A percentile compares a stretch with the other conserved stretches of the same genome.
Conservation (phyloP, 768 basidiomycete species). For the Kwoniella sp. region DNA sequence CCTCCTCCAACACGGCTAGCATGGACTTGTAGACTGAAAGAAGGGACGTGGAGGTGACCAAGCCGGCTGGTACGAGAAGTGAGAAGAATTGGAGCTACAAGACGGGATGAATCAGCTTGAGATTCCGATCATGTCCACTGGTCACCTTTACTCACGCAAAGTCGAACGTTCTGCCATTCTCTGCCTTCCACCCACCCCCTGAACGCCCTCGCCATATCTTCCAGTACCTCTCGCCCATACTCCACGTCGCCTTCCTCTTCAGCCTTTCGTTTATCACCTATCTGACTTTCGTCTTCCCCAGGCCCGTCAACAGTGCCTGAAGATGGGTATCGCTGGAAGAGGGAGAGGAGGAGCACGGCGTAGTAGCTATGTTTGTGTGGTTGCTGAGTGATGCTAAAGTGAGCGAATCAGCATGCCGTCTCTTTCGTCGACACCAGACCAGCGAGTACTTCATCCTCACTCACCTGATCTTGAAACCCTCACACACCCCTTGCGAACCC, state of each 20-base stretch:
- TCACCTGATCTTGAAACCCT: constrained; percentile 50
- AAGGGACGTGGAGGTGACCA: constrained; percentile 75
- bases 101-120: constrained; percentile 12
- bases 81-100: constrained; percentile 97
- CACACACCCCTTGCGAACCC: constrained; percentile 43
- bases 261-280: constrained; percentile 51
- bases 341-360: constrained; percentile 68
- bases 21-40: constrained; percentile 76
- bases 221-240: constrained; percentile 67
- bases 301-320: constrained; percentile 5
- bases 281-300: constrained; percentile 53
- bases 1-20: constrained; percentile 62
- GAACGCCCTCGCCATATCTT: constrained; percentile 89
- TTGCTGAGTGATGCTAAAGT: constrained; percentile 63
- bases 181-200: constrained; percentile 81
- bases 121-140: background rate
- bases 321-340: constrained; percentile 48
- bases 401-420: background rate
- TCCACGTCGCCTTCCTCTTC: constrained; percentile 48
- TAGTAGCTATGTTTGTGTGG: constrained; percentile 91
- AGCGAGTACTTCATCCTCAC: background rate
- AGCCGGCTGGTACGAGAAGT: constrained; percentile 69
- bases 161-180: constrained; percentile 82
- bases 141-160: constrained; percentile 62
- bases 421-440: background rate